Evolutionary conservation across 2,329 filamentous ascomycete species (phyloP), one percentile per base, ranked within the genome.

Genomic region (Stenocarpella maydis): DNA sequence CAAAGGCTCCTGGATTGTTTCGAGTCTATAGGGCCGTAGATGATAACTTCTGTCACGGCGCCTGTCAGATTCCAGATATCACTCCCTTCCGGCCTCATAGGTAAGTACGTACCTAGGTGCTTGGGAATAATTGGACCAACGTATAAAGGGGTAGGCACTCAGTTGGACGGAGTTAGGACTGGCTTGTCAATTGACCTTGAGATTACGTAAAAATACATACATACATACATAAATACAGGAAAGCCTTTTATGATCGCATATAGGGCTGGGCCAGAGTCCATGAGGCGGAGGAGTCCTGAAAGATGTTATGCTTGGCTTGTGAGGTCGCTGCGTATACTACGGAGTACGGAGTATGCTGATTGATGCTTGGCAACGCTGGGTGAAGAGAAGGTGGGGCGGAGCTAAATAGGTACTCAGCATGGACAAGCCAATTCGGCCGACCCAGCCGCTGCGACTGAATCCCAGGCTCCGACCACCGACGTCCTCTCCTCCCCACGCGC

Each of bases 381-480:
- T 52, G 61, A 58, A 49, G 21, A 52, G 37, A 31, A 26, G 49
- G 49, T 49, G 53, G 41, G 54, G 67, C 28, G 14, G 12, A 26
- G 31, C 34, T 37, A n/a, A n/a, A n/a, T n/a, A n/a, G n/a, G n/a
- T n/a, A 37, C 49, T 26, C 52, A 31, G 55, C 55, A 31, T 45
- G 26, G 55, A n/a, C 37, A 61, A 21, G 55, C 55, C 55, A 61
- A 63, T 49, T 63, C n/a, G 58, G 37, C 10, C 58, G 28, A 63
- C 43, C 28, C 28, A 37, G 43, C 43, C 58, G 6, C 34, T 37
- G 34, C 34, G 58, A 63, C 58, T 34, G 31, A 34, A 4, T 31
- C 21, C 28, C 43, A 63, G 58, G 43, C 43, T 63, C 58, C 58
- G 58, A 63, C 58, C 41, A 26, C 58, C 58, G 58, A 63, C 58